Base-by-base conservation (phyloP, 2,329 filamentous ascomycete genomes). In the Cordyceps cateniannulata region DNA sequence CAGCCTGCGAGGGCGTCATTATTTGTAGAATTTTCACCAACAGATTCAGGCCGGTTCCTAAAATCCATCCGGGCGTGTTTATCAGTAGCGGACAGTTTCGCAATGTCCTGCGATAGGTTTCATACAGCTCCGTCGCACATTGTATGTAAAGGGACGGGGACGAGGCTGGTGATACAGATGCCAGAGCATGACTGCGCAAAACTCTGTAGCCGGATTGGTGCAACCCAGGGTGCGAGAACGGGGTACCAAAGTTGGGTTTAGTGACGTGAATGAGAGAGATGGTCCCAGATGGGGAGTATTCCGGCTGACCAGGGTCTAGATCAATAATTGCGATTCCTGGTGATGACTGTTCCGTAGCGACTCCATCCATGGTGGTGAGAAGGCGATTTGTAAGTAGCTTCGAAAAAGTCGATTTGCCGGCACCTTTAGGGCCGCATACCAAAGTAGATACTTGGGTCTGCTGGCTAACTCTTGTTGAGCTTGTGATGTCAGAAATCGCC, bases 361-460 rank as follows among this genome's bases (percentile, higher is more conserved):
- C 66, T 2, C 51, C 64, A 61, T 69, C 67, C 50, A 24, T 76
- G 71, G 55, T 62, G 3, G 85, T 88, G n/a, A 90, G 72, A 9
- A 90, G 74, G 12, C 84, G 81, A 67, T 93, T 93, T 9, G 81
- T 74, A 2, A 93, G 75, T 5, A 91, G 71, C 52, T 82, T 84
- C 14, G 83, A 82, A 69, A 92, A 89, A 0, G 88, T 91, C 1
- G 89, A 92, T 68, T 93, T 93, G 2, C 89, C 89, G 3, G 88
- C 85, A 0, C 83, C 85, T 64, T 91, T 89, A 0, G 87, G 83
- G 0, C 89, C 89, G 54, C 86, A 86, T 3, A 91, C 75, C 63
- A 92, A 76, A 7, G 84, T 76, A 2, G 76, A 75, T 2, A 71
- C 71, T 50, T 72, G 69, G 7, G 67, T 70, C 16, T 68, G 70